These are phyloP conservation scores for Neurospora tetrasperma DNA, from an alignment of 495 filamentous ascomycete species.

Conservation along the genomic window DNA sequence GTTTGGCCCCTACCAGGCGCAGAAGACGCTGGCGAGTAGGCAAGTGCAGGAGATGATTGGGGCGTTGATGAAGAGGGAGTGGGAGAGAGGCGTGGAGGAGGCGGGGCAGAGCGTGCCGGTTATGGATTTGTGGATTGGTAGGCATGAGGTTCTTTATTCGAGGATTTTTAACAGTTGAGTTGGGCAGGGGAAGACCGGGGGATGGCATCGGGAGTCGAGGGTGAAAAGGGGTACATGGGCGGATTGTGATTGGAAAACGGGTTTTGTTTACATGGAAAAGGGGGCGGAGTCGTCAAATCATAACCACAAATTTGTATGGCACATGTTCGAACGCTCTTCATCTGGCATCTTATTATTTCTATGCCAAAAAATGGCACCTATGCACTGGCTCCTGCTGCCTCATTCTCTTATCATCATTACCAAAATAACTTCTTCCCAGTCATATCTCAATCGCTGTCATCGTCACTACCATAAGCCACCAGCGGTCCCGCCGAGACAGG, in stretches of 20 bases:
- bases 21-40: constrained; percentile 64
- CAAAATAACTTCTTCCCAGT: background rate
- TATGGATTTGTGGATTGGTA: constrained; percentile 88
- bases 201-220: too few species aligned
- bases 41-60: constrained; percentile 52
- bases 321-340: background rate
- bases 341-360: constrained; percentile 1
- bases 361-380: background rate
- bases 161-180: constrained; percentile 76
- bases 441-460: constrained; percentile 50
- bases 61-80: constrained; percentile 50
- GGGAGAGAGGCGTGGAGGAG: constrained; percentile 49
- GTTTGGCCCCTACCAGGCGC: constrained; percentile 84
- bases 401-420: constrained; percentile 3
- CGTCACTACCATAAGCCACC: constrained; percentile 75
- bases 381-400: background rate
- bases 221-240: background rate
- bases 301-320: background rate
- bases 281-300: background rate
- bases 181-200: too few species aligned
- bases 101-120: constrained; percentile 81
- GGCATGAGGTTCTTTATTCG: constrained; percentile 91
- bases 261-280: background rate
- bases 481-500: constrained; percentile 51
- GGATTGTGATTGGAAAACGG: background rate